These are phyloP conservation scores for Neurospora sp. DNA, from an alignment of 495 filamentous ascomycete species.

Conservation along the genomic window DNA sequence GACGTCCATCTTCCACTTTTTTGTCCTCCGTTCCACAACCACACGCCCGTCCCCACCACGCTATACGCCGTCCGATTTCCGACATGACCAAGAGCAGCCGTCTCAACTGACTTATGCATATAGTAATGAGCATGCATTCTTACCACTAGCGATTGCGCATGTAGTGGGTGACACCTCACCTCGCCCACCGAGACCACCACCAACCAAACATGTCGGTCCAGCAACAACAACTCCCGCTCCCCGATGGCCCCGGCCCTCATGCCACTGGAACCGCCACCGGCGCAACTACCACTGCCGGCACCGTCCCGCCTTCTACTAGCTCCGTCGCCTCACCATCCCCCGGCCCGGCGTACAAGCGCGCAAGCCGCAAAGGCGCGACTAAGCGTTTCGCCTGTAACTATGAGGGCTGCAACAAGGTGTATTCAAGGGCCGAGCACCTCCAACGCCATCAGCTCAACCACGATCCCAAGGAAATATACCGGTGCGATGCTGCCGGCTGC, in stretches of 20 bases:
- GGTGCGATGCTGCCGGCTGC: conserved; percentile 84
- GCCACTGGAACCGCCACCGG: neutral
- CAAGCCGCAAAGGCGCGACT: conserved; percentile 39
- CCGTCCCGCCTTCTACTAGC: neutral
- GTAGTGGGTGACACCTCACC: neutral
- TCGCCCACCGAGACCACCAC: neutral
- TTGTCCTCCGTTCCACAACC: neutral
- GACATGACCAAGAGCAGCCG: neutral
- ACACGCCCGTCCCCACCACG: neutral
- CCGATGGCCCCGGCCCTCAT: neutral
- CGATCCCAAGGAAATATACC: conserved; percentile 90
- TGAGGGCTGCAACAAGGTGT: conserved; percentile 83
- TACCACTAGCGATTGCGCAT: neutral
- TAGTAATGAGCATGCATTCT: neutral
- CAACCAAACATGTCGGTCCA: neutral
- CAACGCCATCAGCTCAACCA: conserved; percentile 48
- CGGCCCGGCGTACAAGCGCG: conserved; percentile 30
- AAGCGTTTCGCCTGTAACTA: conserved; percentile 67
- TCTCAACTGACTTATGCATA: neutral
- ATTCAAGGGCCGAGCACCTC: conserved; percentile 91
- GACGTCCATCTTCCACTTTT: neutral
- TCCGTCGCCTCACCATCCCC: neutral
- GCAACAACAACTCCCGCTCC: neutral
- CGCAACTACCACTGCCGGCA: neutral
- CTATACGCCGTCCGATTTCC: neutral